Conservation (phyloP, 75 land plant genomes). For the Adiantum capillusveneris region DNA sequence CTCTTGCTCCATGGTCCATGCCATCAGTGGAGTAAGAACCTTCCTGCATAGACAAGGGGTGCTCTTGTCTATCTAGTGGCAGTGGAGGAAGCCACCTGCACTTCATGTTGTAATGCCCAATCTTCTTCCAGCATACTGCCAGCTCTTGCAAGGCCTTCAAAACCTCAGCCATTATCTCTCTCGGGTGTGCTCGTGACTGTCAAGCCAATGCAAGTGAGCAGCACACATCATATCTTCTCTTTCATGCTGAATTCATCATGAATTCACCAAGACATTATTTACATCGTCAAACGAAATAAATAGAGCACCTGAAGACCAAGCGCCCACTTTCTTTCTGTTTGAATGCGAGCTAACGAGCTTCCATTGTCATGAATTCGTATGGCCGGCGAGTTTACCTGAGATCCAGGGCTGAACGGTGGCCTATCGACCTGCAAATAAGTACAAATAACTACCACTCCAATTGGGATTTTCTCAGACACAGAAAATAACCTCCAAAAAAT, state of each 20-base stretch:
- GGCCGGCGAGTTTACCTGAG: not conserved
- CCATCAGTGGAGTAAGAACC: constrained; percentile 24
- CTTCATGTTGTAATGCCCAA: constrained; percentile 85
- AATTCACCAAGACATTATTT: not conserved
- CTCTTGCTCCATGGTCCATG: constrained; percentile 15
- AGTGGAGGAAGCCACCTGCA: constrained; percentile 64
- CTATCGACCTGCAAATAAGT: not conserved
- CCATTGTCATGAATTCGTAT: not conserved
- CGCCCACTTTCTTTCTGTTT: constrained; percentile 63
- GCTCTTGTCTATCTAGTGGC: constrained; percentile 19
- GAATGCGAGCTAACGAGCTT: constrained; percentile 10
- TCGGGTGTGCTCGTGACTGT: constrained; percentile 80
- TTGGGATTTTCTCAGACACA: not conserved
- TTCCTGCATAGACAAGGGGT: constrained; percentile 18
- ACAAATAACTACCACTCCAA: not conserved
- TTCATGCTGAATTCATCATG: not conserved
- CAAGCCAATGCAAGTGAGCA: constrained; percentile 9
- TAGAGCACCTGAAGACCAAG: constrained; percentile 39
- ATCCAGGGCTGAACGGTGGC: not conserved
- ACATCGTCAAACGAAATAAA: not conserved
- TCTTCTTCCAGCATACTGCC: constrained; percentile 83
- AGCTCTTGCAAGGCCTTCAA: constrained; percentile 75
- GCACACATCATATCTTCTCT: not conserved
- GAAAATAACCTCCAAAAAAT: not conserved
- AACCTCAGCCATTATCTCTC: constrained; percentile 88